A percentile compares a stretch with the other conserved stretches of the same genome.
Evolutionary conservation across 768 basidiomycete genomes (phyloP).

Genomic region (Collybia nuda): DNA sequence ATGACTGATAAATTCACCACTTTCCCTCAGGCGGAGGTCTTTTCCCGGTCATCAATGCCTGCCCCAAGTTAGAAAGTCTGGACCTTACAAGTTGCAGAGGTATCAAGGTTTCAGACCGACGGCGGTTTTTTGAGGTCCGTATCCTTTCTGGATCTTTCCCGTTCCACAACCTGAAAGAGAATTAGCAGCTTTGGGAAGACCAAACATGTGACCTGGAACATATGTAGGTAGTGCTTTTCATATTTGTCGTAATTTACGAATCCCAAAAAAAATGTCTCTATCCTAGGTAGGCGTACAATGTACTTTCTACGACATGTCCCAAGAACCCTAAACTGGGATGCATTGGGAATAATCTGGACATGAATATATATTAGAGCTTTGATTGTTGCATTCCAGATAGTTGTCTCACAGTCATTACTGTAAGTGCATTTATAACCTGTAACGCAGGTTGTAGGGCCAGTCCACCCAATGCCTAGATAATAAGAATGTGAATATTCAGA

Average conservation of each 20-base stretch:
- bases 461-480: slow-evolving; percentile 30
- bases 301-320: too few species aligned
- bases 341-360: slow-evolving; percentile 46
- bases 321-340: slow-evolving; percentile 25
- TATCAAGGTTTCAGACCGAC: slow-evolving; percentile 54
- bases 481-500: background rate
- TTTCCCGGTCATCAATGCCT: slow-evolving; percentile 57
- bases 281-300: too few species aligned
- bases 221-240: too few species aligned
- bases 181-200: too few species aligned
- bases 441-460: slow-evolving; percentile 40
- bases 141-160: background rate
- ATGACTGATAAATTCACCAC: background rate
- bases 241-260: too few species aligned
- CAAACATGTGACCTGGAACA: too few species aligned
- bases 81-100: slow-evolving; percentile 71
- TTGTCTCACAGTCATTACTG: slow-evolving; percentile 38
- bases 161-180: background rate
- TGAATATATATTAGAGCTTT: slow-evolving; percentile 13
- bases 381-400: background rate
- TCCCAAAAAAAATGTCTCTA: too few species aligned
- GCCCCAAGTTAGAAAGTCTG: slow-evolving; percentile 48
- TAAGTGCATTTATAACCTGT: slow-evolving; percentile 33
- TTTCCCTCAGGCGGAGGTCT: slow-evolving; percentile 46
- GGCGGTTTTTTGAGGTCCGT: slow-evolving; percentile 65